A percentile compares a stretch with the other conserved stretches of the same genome.
phyloP scores from a whole-genome alignment of 495 filamentous ascomycete species.

The Aspergillus biplanus region DNA sequence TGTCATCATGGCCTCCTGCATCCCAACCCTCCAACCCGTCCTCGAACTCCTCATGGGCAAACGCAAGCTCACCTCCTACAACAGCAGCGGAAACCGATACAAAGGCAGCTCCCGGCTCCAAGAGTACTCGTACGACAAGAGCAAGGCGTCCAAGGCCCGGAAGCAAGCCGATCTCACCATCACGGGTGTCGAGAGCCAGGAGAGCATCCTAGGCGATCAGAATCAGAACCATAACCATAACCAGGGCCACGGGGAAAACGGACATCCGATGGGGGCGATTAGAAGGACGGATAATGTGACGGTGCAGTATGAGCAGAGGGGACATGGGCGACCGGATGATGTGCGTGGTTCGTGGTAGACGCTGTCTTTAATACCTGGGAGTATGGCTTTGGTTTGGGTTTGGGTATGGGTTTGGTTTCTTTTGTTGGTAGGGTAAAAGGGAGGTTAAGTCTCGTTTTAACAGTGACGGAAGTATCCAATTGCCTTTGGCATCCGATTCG shows the following conservation, averaged over 20 bases:
- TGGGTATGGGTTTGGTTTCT: no score
- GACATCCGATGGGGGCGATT: constrained; percentile 24
- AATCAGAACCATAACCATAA: no score
- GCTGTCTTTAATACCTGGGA: no score
- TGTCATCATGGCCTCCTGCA: constrained; percentile 47
- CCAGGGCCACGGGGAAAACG: background rate
- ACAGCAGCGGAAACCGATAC: constrained; percentile 29
- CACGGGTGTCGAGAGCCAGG: constrained; percentile 37
- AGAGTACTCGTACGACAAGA: constrained; percentile 21
- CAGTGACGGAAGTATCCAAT: no score
- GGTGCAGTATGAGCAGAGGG: constrained; percentile 31
- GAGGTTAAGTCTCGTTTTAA: no score
- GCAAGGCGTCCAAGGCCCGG: constrained; percentile 20
- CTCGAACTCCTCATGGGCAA: constrained; percentile 42
- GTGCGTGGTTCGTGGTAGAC: constrained; percentile 4
- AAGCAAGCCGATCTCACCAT: constrained; percentile 27
- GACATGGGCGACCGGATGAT: background rate
- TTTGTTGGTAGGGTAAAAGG: no score
- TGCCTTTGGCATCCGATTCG: no score
- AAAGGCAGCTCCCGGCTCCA: constrained; percentile 23
- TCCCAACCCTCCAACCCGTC: constrained; percentile 46
- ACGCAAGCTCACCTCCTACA: constrained; percentile 32
- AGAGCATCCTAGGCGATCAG: constrained; percentile 31
- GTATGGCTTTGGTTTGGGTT: no score
- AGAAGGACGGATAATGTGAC: constrained; percentile 37